Conservation (phyloP, 805 yeast species). For the Candida taoyuanica region DNA sequence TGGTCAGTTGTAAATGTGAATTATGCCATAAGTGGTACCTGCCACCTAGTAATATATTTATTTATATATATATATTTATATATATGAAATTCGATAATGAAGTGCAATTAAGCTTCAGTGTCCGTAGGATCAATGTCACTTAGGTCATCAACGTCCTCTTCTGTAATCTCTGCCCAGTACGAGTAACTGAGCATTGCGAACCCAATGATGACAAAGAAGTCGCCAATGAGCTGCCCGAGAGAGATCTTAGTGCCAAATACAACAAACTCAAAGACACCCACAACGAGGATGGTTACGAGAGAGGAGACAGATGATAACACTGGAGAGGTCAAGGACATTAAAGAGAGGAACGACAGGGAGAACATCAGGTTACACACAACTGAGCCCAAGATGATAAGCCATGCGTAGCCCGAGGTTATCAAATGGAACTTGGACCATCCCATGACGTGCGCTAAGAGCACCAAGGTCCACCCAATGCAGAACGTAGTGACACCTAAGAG, state of each 20-base stretch:
- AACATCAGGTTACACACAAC: conserved; percentile 60
- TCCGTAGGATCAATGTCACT: conserved; percentile 26
- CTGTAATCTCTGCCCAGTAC: conserved; percentile 60
- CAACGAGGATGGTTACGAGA: conserved; percentile 70
- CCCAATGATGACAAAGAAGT: conserved; percentile 62
- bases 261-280: conserved; percentile 72
- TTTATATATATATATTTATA: too few species aligned
- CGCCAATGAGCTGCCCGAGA: conserved; percentile 59
- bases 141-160: conserved; percentile 33
- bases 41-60: too few species aligned
- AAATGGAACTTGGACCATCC: conserved; percentile 56
- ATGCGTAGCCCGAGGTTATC: conserved; percentile 37
- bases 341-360: conserved; percentile 65
- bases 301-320: conserved; percentile 70
- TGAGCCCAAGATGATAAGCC: conserved; percentile 48
- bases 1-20: too few species aligned
- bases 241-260: conserved; percentile 57
- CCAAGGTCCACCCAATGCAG: conserved; percentile 41
- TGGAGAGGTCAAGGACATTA: conserved; percentile 83
- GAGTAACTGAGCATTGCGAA: conserved; percentile 61
- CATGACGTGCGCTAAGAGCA: conserved; percentile 45
- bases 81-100: too few species aligned
- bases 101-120: conserved; percentile 6
- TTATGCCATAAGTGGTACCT: too few species aligned
- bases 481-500: conserved; percentile 58